phyloP scores from a whole-genome alignment of 116 monocot genomes.

The Cymodocea nodosa region DNA sequence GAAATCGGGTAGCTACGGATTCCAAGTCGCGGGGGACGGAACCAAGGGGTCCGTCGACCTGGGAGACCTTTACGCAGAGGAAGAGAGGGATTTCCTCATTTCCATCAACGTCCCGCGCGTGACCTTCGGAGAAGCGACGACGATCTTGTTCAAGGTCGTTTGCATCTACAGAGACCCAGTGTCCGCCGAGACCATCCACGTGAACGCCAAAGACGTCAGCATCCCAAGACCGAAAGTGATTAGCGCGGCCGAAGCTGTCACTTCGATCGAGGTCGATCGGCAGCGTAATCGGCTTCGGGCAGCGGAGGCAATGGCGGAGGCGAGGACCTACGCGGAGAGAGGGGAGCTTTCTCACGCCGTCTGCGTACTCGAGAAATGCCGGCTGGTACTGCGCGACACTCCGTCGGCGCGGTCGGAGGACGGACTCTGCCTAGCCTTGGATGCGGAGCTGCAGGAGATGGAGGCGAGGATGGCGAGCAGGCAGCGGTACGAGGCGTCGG shows the following conservation, averaged over 20 bases:
- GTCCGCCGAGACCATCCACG: slow-evolving; percentile 18
- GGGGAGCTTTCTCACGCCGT: slow-evolving; percentile 37
- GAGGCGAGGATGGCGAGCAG: slow-evolving; percentile 49
- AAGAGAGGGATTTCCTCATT: slow-evolving; percentile 41
- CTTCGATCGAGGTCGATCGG: slow-evolving; percentile 54
- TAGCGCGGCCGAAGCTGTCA: neutral
- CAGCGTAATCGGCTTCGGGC: slow-evolving; percentile 43
- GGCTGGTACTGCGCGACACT: slow-evolving; percentile 20
- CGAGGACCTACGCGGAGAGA: slow-evolving; percentile 37
- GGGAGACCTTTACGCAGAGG: no score
- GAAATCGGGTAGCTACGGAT: no score
- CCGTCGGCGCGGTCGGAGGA: slow-evolving; percentile 28
- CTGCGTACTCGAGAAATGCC: slow-evolving; percentile 25
- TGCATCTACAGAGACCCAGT: slow-evolving; percentile 29
- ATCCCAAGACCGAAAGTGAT: slow-evolving; percentile 8
- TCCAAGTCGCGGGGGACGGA: no score
- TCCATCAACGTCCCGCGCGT: slow-evolving; percentile 17
- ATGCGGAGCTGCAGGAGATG: slow-evolving; percentile 48
- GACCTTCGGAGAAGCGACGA: slow-evolving; percentile 1
- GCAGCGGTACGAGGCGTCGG: slow-evolving; percentile 39
- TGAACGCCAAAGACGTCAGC: slow-evolving; percentile 3
- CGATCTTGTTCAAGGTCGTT: slow-evolving; percentile 19
- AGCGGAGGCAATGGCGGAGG: slow-evolving; percentile 43
- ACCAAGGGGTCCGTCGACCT: no score
- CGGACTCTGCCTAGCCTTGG: slow-evolving; percentile 22